Percentiles rank a stretch among this genome's conserved stretches.
phyloP scores from a whole-genome alignment of 768 basidiomycete species.

The Calocybe cyanea region DNA sequence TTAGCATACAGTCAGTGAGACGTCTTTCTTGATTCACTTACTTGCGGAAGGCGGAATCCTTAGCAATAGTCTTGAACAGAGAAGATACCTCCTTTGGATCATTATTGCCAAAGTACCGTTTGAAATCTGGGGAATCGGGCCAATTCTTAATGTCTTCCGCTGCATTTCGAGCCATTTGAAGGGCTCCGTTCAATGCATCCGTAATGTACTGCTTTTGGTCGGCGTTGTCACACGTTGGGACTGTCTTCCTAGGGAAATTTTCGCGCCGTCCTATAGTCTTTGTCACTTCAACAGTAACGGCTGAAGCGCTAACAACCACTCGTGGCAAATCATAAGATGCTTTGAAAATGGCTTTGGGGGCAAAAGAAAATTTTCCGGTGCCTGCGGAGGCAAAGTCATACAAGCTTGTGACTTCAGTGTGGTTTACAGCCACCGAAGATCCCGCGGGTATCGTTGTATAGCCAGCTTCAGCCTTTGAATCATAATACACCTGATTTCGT shows the following conservation, averaged over 20 bases:
- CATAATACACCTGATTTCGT: slow-evolving; percentile 3
- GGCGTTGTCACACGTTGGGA: slow-evolving; percentile 1
- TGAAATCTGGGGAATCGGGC: slow-evolving; percentile 7
- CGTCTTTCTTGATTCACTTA: not conserved
- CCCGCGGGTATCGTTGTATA: slow-evolving; percentile 10
- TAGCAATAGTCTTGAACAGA: slow-evolving; percentile 7
- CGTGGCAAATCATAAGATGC: not conserved
- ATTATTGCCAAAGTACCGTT: slow-evolving; percentile 9
- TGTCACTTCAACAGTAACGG: slow-evolving; percentile 5
- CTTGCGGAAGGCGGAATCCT: slow-evolving; percentile 7
- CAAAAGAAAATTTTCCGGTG: slow-evolving; percentile 7
- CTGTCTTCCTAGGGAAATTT: not conserved
- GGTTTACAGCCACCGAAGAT: slow-evolving; percentile 11
- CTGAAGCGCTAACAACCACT: not conserved
- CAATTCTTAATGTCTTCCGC: slow-evolving; percentile 6
- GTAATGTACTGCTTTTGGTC: not conserved
- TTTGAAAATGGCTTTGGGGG: slow-evolving; percentile 7
- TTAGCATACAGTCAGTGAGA: not conserved
- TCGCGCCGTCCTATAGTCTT: slow-evolving; percentile 4
- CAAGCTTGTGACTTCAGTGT: slow-evolving; percentile 5
- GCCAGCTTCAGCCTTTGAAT: slow-evolving; percentile 2
- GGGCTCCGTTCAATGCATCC: slow-evolving; percentile 1
- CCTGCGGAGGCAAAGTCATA: slow-evolving; percentile 9
- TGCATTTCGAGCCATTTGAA: slow-evolving; percentile 6
- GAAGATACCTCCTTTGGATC: slow-evolving; percentile 5